Base-by-base conservation (phyloP, 1,139 yeast species). In the Candida glucosophila region DNA sequence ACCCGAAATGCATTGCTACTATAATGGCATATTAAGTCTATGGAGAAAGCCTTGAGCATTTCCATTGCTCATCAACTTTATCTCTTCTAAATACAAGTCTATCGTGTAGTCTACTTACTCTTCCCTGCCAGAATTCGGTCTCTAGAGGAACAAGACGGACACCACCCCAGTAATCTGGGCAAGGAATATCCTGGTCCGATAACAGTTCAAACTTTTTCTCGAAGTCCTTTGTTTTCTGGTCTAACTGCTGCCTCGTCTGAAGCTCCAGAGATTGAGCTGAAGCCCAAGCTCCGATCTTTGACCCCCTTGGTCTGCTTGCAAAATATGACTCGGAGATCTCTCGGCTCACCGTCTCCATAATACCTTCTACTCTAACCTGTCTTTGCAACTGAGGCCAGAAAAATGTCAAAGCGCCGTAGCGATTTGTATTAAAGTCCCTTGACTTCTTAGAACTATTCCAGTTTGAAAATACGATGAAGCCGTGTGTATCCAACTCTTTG, bases 101-200 rank as follows among this genome's bases (percentile, higher is more conserved):
- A 53, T 90, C 99, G 51, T 90, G 98, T 31, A 88, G 64, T 50
- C 99, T 71, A 44, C 83, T 80, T 32, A 73, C 67, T 35, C 98
- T 73, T 11, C 98, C 98, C 56, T 90, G 97, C 96, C 97, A 90
- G 47, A 90, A 90, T 55, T 90, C 98, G 40, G 90, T 71, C 46
- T 85, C 95, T 29, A 82, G 58, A 2, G 99, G 98, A 23, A 79
- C 75, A 16, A 90, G 67, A 43, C 95, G 67, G 28, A 90, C 52
- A 2, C 98, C 98, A 26, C 98, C 98, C 98, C 98, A 90, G 49
- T 64, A 76, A 17, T 82, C 86, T 12, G 98, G 98, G 41, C 95
- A 81, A 15, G 94, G 92, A 28, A 90, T 74, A 26, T 72, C 73
- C n/a, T 74, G 77, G 32, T 66, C 73, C 7, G 41, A 39, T 20